Conservation (phyloP, 148 eudicot genomes). For the Limonium bicolor region DNA sequence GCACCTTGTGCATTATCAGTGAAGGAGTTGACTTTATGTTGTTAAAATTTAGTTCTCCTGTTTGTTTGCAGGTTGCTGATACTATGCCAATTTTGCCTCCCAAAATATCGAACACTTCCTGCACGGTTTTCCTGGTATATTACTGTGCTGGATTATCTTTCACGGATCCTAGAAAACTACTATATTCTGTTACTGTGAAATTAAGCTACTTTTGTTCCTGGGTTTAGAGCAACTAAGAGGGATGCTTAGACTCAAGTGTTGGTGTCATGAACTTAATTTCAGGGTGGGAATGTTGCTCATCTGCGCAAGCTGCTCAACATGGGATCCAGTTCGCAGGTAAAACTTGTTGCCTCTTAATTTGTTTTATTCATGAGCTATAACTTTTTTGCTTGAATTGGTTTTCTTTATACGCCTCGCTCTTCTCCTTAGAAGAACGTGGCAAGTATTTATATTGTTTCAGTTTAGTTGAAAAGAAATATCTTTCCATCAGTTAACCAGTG, state of each 20-base stretch:
- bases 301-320: constrained; percentile 73
- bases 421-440: no score
- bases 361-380: no score
- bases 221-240: no score
- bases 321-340: constrained; percentile 94
- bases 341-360: no score
- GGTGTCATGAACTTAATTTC: no score
- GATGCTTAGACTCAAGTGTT: no score
- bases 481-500: no score
- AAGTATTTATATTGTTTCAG: no score
- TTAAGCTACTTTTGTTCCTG: background rate
- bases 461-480: no score
- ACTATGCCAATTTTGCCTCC: constrained; percentile 24
- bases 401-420: no score
- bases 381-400: no score
- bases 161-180: no score
- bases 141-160: background rate
- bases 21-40: background rate
- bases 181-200: background rate
- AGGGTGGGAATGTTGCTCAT: constrained; percentile 98
- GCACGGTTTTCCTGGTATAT: constrained; percentile 76
- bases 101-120: constrained; percentile 29
- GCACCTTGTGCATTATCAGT: background rate
- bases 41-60: constrained; percentile 5
- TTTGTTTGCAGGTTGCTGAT: constrained; percentile 41